phyloP scores from a whole-genome alignment of 2,329 filamentous ascomycete species.

The Aspergillus caelatus region DNA sequence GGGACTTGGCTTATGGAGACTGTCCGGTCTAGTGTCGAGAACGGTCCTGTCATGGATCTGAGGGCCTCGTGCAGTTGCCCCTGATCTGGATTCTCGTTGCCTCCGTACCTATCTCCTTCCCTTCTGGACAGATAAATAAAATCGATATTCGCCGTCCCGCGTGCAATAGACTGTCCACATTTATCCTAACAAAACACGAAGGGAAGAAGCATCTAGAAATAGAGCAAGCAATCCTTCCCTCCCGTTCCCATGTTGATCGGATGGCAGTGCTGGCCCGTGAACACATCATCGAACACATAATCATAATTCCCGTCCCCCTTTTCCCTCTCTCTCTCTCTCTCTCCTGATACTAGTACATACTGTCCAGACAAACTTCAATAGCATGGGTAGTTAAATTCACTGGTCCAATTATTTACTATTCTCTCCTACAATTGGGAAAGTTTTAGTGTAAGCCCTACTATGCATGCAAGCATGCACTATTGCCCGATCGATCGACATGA shows the following conservation, averaged over 20 bases:
- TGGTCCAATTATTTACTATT: neutral
- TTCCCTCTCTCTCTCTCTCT: neutral
- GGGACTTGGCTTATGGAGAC: slow-evolving; percentile 1
- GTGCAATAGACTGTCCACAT: neutral
- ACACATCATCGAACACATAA: neutral
- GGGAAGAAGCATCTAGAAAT: neutral
- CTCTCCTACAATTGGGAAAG: neutral
- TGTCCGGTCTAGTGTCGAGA: neutral
- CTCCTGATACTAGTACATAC: neutral
- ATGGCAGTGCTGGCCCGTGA: neutral
- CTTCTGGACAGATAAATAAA: neutral
- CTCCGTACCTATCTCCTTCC: no score
- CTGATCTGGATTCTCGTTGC: neutral
- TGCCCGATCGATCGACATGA: no score
- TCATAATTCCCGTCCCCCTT: neutral
- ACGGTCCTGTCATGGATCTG: neutral
- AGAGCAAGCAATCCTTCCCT: neutral
- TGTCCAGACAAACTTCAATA: neutral
- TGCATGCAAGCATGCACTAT: no score
- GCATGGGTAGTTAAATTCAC: neutral
- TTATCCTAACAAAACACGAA: neutral
- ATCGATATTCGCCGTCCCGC: neutral
- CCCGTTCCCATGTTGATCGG: neutral
- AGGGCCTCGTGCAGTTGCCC: neutral
- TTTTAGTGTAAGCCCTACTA: no score